phyloP scores from a whole-genome alignment of 345 rosid genomes.

The Populus alba region DNA sequence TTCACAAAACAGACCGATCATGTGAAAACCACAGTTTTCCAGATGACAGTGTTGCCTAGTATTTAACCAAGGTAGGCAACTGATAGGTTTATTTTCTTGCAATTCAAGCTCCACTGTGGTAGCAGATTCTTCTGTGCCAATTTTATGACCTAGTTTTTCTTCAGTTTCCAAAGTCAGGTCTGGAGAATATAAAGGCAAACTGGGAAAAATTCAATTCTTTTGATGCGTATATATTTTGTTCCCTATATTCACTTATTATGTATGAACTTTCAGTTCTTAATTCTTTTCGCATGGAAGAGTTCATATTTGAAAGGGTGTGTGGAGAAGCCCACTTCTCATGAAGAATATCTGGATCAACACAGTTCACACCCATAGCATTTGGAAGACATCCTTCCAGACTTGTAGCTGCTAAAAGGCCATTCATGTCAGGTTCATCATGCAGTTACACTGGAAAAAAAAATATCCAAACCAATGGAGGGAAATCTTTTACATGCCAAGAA shows the following conservation, averaged over 20 bases:
- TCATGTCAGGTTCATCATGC: conserved; percentile 47
- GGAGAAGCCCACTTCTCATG: conserved; percentile 47
- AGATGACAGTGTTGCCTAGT: conserved; percentile 58
- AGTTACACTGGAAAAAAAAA: conserved; percentile 52
- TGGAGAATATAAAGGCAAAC: conserved; percentile 26
- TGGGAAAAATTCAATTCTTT: conserved; percentile 1
- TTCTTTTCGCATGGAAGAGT: conserved; percentile 28
- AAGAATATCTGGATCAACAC: conserved; percentile 44
- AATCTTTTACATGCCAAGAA: conserved; percentile 62
- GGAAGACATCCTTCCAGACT: conserved; percentile 34
- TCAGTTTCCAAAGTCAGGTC: conserved; percentile 33
- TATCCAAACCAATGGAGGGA: conserved; percentile 71
- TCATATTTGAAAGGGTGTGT: conserved; percentile 28
- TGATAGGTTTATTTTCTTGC: not conserved
- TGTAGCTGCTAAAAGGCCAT: conserved; percentile 33
- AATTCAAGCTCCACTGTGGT: conserved; percentile 12
- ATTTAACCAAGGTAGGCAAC: conserved; percentile 54
- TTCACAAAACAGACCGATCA: conserved; percentile 44
- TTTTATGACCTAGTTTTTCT: conserved; percentile 28
- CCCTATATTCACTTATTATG: conserved; percentile 1
- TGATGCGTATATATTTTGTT: not conserved
- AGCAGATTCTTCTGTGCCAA: conserved; percentile 20
- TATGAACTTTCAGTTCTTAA: not conserved
- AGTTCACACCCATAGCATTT: conserved; percentile 34
- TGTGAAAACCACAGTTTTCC: conserved; percentile 76